phyloP scores from a whole-genome alignment of 106 monocot species.

The Vanilla planifolia region DNA sequence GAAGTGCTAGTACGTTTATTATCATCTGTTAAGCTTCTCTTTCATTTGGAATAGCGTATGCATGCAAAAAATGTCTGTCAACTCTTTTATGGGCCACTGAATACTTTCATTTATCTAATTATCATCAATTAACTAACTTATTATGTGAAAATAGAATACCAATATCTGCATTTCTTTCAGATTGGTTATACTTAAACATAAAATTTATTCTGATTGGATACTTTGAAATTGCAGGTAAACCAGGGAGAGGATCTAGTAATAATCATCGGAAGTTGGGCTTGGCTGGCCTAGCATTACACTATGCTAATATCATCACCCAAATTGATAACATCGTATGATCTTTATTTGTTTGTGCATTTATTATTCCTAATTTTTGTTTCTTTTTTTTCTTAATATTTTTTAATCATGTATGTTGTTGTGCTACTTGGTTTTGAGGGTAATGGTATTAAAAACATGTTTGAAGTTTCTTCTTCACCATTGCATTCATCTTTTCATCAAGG shows the following conservation, averaged over 20 bases:
- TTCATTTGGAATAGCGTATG: background rate
- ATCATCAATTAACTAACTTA: too few species aligned
- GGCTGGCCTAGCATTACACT: conserved; percentile 87
- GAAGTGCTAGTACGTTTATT: conserved; percentile 51
- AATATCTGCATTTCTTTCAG: too few species aligned
- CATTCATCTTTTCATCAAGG: too few species aligned
- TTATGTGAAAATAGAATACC: too few species aligned
- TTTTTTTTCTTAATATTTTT: background rate
- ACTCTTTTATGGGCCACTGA: too few species aligned
- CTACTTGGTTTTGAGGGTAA: too few species aligned
- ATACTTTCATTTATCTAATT: too few species aligned
- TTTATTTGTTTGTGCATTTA: background rate
- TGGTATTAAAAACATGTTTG: too few species aligned
- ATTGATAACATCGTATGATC: conserved; percentile 79
- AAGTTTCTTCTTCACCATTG: too few species aligned
- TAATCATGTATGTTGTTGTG: background rate
- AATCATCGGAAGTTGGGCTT: conserved; percentile 55
- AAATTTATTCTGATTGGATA: too few species aligned
- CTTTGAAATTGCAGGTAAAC: conserved; percentile 36
- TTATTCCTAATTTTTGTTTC: background rate
- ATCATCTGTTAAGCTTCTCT: background rate
- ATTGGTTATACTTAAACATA: too few species aligned
- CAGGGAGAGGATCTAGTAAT: conserved; percentile 21
- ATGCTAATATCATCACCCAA: conserved; percentile 93
- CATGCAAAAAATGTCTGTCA: too few species aligned